phyloP scores from a whole-genome alignment of 2,329 filamentous ascomycete species.

The Tolypocladium tropicale region DNA sequence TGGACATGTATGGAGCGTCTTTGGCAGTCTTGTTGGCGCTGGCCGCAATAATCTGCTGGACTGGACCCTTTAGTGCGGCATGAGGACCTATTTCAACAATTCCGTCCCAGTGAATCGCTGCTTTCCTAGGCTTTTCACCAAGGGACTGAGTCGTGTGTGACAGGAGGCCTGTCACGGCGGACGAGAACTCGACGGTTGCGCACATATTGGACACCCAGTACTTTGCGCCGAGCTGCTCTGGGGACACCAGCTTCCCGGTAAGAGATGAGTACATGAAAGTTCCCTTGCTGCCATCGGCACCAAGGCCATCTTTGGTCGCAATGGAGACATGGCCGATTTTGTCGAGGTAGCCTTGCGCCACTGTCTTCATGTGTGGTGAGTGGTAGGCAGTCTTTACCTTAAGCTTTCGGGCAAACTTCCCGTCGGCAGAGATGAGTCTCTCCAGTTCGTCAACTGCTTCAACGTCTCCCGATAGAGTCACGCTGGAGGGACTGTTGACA shows the following conservation, averaged over 20 bases:
- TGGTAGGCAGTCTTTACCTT: conserved; percentile 11
- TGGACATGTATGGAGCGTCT: conserved; percentile 3
- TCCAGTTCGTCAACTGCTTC: conserved; percentile 5
- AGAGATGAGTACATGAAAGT: too few species aligned
- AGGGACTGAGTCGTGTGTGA: too few species aligned
- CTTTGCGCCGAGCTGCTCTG: too few species aligned
- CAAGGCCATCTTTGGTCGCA: not conserved
- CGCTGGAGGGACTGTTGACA: conserved; percentile 13
- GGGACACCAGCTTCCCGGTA: too few species aligned
- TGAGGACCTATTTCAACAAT: conserved; percentile 20
- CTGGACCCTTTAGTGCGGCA: conserved; percentile 10
- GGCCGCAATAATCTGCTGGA: conserved; percentile 9
- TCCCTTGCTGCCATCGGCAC: not conserved
- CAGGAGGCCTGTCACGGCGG: too few species aligned
- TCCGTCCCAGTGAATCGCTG: too few species aligned
- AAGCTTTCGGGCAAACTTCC: conserved; percentile 11
- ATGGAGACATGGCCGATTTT: conserved; percentile 7
- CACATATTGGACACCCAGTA: not conserved
- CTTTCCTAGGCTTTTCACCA: too few species aligned
- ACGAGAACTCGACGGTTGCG: conserved; percentile 9
- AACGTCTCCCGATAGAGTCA: conserved; percentile 12
- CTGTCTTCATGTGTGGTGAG: conserved; percentile 8
- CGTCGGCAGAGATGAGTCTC: conserved; percentile 4
- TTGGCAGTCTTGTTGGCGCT: not conserved
- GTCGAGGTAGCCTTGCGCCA: conserved; percentile 29